Percentiles rank a stretch among this genome's conserved stretches.
These are phyloP conservation scores for Persicaria tinctoria DNA, from an alignment of 148 eudicot genomes.

Conservation along the genomic window DNA sequence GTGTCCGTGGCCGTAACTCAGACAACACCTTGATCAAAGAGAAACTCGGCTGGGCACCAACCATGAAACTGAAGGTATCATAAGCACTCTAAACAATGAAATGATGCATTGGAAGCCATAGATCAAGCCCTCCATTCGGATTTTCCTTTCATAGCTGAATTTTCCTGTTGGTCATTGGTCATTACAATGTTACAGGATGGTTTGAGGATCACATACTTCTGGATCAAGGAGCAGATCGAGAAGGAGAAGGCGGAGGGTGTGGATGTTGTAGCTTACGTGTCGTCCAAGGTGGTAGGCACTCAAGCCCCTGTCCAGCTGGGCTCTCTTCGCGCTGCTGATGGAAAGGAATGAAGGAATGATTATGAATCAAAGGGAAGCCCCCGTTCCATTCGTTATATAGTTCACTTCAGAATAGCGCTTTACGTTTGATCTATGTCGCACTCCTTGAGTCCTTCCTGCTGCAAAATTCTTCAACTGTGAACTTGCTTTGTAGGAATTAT, in stretches of 20 bases:
- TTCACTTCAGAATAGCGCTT: neutral
- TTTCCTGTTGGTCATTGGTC: neutral
- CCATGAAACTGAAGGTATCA: slow-evolving; percentile 76
- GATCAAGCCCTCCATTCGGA: neutral
- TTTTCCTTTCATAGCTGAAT: neutral
- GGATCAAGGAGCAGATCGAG: slow-evolving; percentile 94
- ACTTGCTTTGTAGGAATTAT: neutral
- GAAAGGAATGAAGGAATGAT: slow-evolving; percentile 49
- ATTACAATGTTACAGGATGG: slow-evolving; percentile 52
- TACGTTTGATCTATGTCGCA: neutral
- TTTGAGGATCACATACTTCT: slow-evolving; percentile 80
- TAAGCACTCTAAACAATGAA: neutral
- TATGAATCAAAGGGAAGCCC: neutral
- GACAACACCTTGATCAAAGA: slow-evolving; percentile 91
- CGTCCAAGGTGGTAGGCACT: slow-evolving; percentile 89
- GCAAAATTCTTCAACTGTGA: neutral
- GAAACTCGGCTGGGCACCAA: slow-evolving; percentile 97
- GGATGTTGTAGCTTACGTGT: slow-evolving; percentile 63
- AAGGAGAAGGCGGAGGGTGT: slow-evolving; percentile 71
- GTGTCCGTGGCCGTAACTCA: slow-evolving; percentile 96
- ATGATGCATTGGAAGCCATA: neutral
- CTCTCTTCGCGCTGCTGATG: slow-evolving; percentile 94
- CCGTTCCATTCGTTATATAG: neutral
- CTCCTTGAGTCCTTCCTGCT: neutral
- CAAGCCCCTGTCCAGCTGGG: slow-evolving; percentile 95